A percentile compares a stretch with the other conserved stretches of the same genome.
phyloP scores from a whole-genome alignment of 257 asterid species.

The Petrea volubilis region DNA sequence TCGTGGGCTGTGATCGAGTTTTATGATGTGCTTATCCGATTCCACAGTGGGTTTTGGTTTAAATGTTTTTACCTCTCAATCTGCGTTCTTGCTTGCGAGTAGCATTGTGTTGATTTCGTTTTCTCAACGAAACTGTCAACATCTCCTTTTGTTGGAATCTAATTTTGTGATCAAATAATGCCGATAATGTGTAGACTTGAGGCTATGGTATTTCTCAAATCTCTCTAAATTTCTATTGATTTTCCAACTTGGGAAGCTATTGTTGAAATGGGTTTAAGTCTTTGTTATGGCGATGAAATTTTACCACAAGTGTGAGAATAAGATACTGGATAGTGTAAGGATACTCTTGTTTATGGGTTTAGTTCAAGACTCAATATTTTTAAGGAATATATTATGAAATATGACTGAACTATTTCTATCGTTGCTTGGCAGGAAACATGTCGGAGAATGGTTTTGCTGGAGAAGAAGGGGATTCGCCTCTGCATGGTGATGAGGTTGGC shows the following conservation, averaged over 20 bases:
- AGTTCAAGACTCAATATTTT: no score
- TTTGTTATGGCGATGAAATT: neutral
- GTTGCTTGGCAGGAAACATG: conserved; percentile 59
- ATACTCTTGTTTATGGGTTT: neutral
- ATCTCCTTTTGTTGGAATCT: neutral
- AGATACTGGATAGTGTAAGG: neutral
- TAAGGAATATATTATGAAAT: no score
- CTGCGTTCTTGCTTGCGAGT: neutral
- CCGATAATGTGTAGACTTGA: neutral
- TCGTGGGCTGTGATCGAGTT: conserved; percentile 11
- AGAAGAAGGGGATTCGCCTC: conserved; percentile 48
- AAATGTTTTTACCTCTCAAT: neutral
- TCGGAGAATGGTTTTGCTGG: conserved; percentile 40
- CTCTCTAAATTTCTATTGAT: neutral
- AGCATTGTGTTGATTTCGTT: neutral
- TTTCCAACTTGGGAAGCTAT: neutral
- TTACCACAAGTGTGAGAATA: neutral
- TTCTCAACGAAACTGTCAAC: conserved; percentile 4
- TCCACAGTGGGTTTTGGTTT: conserved; percentile 11
- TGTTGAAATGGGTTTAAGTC: neutral
- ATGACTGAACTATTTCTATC: neutral
- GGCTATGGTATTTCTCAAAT: conserved; percentile 3
- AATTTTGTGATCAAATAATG: conserved; percentile 19
- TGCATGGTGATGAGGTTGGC: conserved; percentile 45
- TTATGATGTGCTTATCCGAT: conserved; percentile 7